Conservation (phyloP, 345 rosid species). For the Erysimum cheiranthoides region DNA sequence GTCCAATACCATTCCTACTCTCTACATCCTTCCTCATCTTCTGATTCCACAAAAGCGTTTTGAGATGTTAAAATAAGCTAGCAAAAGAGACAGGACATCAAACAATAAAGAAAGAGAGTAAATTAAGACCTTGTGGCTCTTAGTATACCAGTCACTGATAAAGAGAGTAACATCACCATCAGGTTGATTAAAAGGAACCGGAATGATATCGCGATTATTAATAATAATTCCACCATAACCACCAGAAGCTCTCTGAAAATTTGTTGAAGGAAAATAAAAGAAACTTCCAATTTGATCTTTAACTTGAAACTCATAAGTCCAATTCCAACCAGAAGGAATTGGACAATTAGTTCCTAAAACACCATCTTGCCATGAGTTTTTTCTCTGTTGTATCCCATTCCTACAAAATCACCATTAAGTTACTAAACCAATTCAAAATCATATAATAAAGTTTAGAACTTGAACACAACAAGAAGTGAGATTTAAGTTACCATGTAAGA, state of each 20-base stretch:
- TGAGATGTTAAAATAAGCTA: background rate
- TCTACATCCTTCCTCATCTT: slow-evolving; percentile 75
- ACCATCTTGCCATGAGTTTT: slow-evolving; percentile 94
- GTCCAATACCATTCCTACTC: slow-evolving; percentile 60
- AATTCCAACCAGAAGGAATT: slow-evolving; percentile 81
- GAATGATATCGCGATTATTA: slow-evolving; percentile 70
- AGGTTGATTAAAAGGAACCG: slow-evolving; percentile 68
- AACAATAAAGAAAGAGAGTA: slow-evolving; percentile 27
- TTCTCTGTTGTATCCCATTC: slow-evolving; percentile 82
- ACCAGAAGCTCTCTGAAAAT: slow-evolving; percentile 79
- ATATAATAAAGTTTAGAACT: background rate
- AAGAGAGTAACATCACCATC: slow-evolving; percentile 80
- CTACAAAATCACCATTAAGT: slow-evolving; percentile 37
- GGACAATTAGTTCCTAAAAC: slow-evolving; percentile 90
- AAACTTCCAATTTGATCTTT: slow-evolving; percentile 92
- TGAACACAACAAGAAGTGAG: background rate
- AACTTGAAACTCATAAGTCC: slow-evolving; percentile 85
- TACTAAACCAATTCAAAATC: background rate
- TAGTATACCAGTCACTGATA: slow-evolving; percentile 77
- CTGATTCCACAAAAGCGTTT: slow-evolving; percentile 49
- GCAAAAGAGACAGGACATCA: slow-evolving; percentile 19
- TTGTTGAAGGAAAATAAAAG: slow-evolving; percentile 74
- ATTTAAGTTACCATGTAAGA: slow-evolving; percentile 66
- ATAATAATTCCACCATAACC: slow-evolving; percentile 80
- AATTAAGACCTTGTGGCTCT: slow-evolving; percentile 83